Evolutionary conservation across 768 basidiomycete species (phyloP).

Genomic region (Omphalotus guepiniiformis): DNA sequence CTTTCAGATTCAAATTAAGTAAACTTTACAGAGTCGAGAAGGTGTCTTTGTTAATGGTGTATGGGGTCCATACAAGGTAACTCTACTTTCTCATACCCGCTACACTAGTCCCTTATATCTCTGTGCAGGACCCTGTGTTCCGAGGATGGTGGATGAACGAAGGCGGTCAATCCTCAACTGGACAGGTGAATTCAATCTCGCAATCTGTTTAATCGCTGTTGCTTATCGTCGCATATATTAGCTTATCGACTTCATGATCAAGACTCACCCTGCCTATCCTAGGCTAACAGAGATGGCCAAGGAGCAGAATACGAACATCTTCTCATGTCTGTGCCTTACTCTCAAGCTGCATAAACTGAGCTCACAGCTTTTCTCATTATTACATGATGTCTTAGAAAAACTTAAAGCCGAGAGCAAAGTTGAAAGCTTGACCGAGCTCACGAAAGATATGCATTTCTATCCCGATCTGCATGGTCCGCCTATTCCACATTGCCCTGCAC

Average conservation of each 20-base stretch:
- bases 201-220: too few relatives aligned
- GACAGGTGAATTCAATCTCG: constrained; percentile 56
- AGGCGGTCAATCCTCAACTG: constrained; percentile 97
- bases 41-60: constrained; percentile 88
- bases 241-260: constrained; percentile 94
- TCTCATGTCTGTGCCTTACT: constrained; percentile 40
- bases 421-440: constrained; percentile 74
- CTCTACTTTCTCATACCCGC: constrained; percentile 1
- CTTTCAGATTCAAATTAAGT: neutral
- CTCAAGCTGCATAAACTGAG: neutral
- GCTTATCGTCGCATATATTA: constrained; percentile 25
- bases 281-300: constrained; percentile 63
- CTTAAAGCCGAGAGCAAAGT: constrained; percentile 51
- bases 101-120: constrained; percentile 3
- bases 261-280: constrained; percentile 82
- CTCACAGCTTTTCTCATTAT: constrained; percentile 26
- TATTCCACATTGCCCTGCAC: neutral
- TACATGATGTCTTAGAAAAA: constrained; percentile 69
- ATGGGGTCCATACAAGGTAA: constrained; percentile 85
- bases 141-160: constrained; percentile 99
- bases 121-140: constrained; percentile 74
- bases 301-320: constrained; percentile 53
- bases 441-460: constrained; percentile 90
- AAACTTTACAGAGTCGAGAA: constrained; percentile 54
- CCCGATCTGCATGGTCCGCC: constrained; percentile 85